Evolutionary conservation across 805 yeast genomes (phyloP), one percentile per base, ranked within the genome.

Genomic region (Cyberlindnera mrakii): DNA sequence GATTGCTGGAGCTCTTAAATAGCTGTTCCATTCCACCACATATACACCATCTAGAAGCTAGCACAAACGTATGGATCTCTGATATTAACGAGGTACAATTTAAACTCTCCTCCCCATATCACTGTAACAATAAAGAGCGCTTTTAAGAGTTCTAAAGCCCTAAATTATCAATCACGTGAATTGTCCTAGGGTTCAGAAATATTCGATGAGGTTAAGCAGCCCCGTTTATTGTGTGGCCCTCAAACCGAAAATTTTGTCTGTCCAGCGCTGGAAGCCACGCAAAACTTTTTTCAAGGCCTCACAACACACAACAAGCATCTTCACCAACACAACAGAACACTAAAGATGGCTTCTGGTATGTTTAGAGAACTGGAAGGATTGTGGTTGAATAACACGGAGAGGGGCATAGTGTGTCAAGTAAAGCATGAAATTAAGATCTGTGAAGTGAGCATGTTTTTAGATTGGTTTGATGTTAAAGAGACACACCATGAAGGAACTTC

Each of bases 281-380:
- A 55, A 55, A 53, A 55, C 54, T 55, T 55, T 55, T 55, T 54
- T 45, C 33, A 33, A 33, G 44, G 47, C 30, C 40, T 39, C 45
- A 34, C 41, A 41, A 46, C 32, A 17, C 35, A 38, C 34, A 20
- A 18, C 20, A n/a, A 19, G 16, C 33, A 23, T 33, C 36, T 20
- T 35, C 33, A 47, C 40, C 48, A 46, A 23, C 45, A 48, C 44
- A 8, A 42, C 51, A 47, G 44, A 47, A 51, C 45, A 50, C 46
- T 48, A 54, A 56, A 49, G 43, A 56, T 56, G 60, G 45, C 55
- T 51, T 48, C 60, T 47, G 60, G 60, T 56, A 56, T 48, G 60
- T 55, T 48, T 16, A 19, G 15, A 32, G 37, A 35, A 35, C 15
- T 18, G 11, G n/a, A 8, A n/a, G 25, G 37, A 35, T 19, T 19